A percentile compares a stretch with the other conserved stretches of the same genome.
phyloP scores from a whole-genome alignment of 306 rosid species.

The Dalbergia cochinchinensis region DNA sequence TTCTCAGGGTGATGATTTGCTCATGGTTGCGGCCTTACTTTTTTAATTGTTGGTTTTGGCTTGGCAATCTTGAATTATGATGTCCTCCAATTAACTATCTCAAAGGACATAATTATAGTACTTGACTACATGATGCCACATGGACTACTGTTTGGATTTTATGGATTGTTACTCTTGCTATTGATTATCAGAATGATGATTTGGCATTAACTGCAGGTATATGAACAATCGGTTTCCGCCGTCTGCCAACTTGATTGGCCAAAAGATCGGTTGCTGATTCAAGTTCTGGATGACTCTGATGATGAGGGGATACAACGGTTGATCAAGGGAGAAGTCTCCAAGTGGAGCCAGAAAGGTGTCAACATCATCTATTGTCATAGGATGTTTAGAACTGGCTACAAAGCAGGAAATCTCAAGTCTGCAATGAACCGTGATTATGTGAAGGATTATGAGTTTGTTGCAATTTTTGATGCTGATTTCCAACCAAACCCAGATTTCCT shows the following conservation, averaged over 20 bases:
- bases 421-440: constrained; percentile 78
- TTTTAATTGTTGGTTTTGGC: constrained; percentile 8
- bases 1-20: background rate
- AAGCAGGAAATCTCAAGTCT: constrained; percentile 86
- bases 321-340: constrained; percentile 67
- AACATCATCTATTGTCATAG: constrained; percentile 74
- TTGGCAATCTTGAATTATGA: background rate
- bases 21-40: background rate
- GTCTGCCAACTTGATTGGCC: constrained; percentile 86
- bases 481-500: constrained; percentile 77
- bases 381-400: constrained; percentile 71
- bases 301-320: constrained; percentile 73
- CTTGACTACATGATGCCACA: constrained; percentile 18
- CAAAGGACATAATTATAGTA: constrained; percentile 9
- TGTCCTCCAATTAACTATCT: background rate
- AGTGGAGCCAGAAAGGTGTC: constrained; percentile 73
- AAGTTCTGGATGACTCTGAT: constrained; percentile 82
- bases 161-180: constrained; percentile 19
- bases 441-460: constrained; percentile 74
- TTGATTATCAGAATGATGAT: constrained; percentile 16
- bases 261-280: constrained; percentile 65
- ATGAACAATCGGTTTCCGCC: constrained; percentile 80
- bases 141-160: constrained; percentile 4
- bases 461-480: constrained; percentile 83
- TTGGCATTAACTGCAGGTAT: constrained; percentile 62